Percentiles rank a stretch among this genome's conserved stretches.
Conservation (phyloP, 352 stramenopile genomes). For the Globisporangium iwayamae region DNA sequence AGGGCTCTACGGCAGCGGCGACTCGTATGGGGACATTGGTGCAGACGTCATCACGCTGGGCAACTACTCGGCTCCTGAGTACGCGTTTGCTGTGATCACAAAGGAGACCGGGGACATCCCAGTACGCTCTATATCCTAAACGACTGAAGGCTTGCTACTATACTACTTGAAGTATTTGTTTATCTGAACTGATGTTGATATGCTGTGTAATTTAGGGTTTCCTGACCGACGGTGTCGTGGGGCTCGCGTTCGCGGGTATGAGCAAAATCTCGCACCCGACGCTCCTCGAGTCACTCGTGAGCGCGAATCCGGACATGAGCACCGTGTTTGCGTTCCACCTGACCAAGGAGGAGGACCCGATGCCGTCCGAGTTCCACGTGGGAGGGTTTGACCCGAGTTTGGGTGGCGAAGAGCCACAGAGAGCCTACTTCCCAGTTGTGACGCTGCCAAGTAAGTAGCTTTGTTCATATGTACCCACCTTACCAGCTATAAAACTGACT, state of each 20-base stretch:
- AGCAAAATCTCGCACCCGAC: slow-evolving; percentile 44
- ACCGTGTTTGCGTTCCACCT: slow-evolving; percentile 49
- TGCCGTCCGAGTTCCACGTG: slow-evolving; percentile 42
- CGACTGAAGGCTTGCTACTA: background rate
- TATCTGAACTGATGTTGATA: background rate
- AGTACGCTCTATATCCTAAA: slow-evolving; percentile 12
- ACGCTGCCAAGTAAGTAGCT: slow-evolving; percentile 23
- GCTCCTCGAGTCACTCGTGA: slow-evolving; percentile 32
- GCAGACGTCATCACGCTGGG: slow-evolving; percentile 34
- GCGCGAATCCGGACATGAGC: slow-evolving; percentile 24
- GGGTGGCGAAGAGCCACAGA: slow-evolving; percentile 21
- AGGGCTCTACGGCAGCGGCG: slow-evolving; percentile 50
- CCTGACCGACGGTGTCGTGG: slow-evolving; percentile 50
- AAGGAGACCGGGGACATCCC: slow-evolving; percentile 49
- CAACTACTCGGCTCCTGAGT: slow-evolving; percentile 23
- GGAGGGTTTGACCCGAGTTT: slow-evolving; percentile 43
- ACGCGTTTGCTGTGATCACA: slow-evolving; percentile 39
- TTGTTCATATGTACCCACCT: background rate
- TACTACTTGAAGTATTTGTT: background rate
- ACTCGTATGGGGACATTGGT: slow-evolving; percentile 34
- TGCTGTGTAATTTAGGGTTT: slow-evolving; percentile 22
- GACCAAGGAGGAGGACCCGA: slow-evolving; percentile 21
- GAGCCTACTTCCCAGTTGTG: slow-evolving; percentile 45
- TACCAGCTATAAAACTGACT: background rate
- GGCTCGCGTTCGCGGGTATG: slow-evolving; percentile 47